Conservation (phyloP, 2,329 filamentous ascomycete genomes). For the Nemania diffusa region DNA sequence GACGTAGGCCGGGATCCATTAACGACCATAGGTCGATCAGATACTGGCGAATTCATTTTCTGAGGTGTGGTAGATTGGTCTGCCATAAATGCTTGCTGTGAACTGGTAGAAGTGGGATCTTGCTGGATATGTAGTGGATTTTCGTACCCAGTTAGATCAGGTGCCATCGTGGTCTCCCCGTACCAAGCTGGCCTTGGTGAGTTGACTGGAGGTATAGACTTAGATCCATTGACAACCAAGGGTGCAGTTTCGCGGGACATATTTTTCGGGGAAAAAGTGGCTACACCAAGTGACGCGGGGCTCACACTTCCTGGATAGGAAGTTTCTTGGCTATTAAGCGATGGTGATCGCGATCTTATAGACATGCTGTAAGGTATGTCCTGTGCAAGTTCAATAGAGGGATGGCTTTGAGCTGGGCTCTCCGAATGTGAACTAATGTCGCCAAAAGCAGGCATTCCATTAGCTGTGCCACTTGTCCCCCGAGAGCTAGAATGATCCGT, state of each 20-base stretch:
- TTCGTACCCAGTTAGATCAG: constrained; percentile 50
- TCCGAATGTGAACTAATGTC: constrained; percentile 55
- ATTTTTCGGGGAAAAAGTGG: constrained; percentile 53
- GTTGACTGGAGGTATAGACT: constrained; percentile 45
- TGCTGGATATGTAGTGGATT: constrained; percentile 54
- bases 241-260: constrained; percentile 51
- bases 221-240: constrained; percentile 57
- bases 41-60: constrained; percentile 44
- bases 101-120: constrained; percentile 41
- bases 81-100: constrained; percentile 38
- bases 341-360: constrained; percentile 66
- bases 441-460: constrained; percentile 58
- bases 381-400: constrained; percentile 65
- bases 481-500: constrained; percentile 47
- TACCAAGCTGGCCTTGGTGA: constrained; percentile 46
- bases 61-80: constrained; percentile 38
- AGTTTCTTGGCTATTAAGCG: constrained; percentile 60
- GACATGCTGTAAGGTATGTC: constrained; percentile 65
- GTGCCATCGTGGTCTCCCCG: constrained; percentile 40
- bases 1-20: constrained; percentile 44
- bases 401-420: constrained; percentile 55
- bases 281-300: constrained; percentile 54
- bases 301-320: constrained; percentile 50
- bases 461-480: constrained; percentile 47
- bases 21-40: constrained; percentile 63